These are phyloP conservation scores for Claviceps sp. DNA, from an alignment of 2,329 filamentous ascomycete species.

Conservation along the genomic window DNA sequence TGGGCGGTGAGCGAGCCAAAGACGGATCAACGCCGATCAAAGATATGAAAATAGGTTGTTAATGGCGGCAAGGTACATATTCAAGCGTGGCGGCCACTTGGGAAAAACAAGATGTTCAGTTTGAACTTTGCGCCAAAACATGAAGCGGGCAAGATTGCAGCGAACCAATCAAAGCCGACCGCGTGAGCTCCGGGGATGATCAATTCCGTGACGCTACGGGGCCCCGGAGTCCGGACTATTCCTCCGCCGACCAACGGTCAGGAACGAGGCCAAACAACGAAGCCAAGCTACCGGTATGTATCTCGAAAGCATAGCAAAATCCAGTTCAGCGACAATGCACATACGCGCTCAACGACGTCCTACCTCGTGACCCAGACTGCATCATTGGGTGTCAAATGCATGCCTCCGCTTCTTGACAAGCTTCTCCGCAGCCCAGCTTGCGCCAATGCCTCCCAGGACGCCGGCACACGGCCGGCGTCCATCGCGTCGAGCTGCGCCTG, in stretches of 20 bases:
- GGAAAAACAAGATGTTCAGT: no score
- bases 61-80: background rate
- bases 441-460: slow-evolving; percentile 19
- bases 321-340: background rate
- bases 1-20: background rate
- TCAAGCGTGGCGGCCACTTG: background rate
- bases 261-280: no score
- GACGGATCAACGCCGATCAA: background rate
- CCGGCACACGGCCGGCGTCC: slow-evolving; percentile 15
- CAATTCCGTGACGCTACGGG: no score
- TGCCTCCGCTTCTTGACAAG: background rate
- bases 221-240: background rate
- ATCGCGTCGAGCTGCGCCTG: slow-evolving; percentile 7
- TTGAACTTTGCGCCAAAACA: background rate
- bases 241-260: background rate
- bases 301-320: no score
- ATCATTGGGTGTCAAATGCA: background rate
- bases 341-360: background rate
- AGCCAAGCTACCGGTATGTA: no score
- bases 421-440: background rate
- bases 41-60: background rate
- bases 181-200: background rate
- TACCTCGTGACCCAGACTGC: background rate
- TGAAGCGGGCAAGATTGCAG: background rate
- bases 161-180: background rate